phyloP scores from a whole-genome alignment of 768 basidiomycete genomes.

The Leccinum rimulosum region DNA sequence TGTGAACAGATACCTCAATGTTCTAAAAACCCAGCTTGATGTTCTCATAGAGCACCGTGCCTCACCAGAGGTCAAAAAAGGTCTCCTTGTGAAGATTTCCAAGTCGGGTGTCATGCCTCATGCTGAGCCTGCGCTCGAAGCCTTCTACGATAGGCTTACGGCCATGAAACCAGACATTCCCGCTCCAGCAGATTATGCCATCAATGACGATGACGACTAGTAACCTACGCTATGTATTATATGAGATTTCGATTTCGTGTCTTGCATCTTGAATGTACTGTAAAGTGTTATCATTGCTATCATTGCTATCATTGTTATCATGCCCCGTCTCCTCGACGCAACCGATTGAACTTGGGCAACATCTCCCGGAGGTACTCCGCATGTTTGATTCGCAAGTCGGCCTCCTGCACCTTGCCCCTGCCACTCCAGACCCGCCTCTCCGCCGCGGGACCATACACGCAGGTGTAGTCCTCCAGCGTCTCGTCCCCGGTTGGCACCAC shows the following conservation, averaged over 20 bases:
- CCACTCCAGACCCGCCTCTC: conserved; percentile 85
- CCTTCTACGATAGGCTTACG: conserved; percentile 16
- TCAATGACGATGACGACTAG: too few relatives aligned
- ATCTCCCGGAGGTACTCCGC: conserved; percentile 90
- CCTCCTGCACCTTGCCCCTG: conserved; percentile 77
- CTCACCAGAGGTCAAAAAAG: conserved; percentile 14
- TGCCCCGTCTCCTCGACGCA: conserved; percentile 58
- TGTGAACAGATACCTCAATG: conserved; percentile 14
- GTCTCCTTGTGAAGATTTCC: conserved; percentile 10
- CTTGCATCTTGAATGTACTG: too few relatives aligned
- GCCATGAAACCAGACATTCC: not conserved
- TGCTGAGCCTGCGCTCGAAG: conserved; percentile 9
- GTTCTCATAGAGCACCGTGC: conserved; percentile 7
- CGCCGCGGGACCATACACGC: conserved; percentile 74
- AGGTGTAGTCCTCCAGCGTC: conserved; percentile 76
- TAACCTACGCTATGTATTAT: not conserved
- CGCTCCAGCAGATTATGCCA: too few relatives aligned
- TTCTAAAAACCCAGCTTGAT: conserved; percentile 18
- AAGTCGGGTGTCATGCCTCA: conserved; percentile 7
- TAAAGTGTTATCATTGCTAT: too few relatives aligned
- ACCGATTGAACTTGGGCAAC: conserved; percentile 83
- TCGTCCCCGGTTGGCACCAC: conserved; percentile 80
- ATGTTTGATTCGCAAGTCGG: conserved; percentile 82
- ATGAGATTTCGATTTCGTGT: too few relatives aligned
- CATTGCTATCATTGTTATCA: conserved; percentile 15